Evolutionary conservation across 2,329 filamentous ascomycete species (phyloP).

Genomic region (Sordariomycetes sp.): DNA sequence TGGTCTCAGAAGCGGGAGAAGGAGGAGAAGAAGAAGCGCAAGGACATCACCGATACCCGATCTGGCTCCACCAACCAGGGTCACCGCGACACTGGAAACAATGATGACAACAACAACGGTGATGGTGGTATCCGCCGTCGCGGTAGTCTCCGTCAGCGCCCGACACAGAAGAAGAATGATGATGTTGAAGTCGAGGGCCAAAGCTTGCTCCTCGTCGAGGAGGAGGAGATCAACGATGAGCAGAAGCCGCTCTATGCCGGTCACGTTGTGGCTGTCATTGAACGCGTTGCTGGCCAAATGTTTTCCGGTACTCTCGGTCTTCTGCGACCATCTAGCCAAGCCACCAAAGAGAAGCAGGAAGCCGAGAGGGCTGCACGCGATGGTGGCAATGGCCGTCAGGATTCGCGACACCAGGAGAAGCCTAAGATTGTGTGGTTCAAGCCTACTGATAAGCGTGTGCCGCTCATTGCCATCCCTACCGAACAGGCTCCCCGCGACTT

Average conservation of each 20-base stretch:
- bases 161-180: constrained; percentile 99
- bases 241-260: constrained; percentile 96
- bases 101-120: constrained; percentile 51
- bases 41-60: constrained; percentile 92
- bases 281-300: constrained; percentile 96
- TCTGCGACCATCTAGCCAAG: constrained; percentile 91
- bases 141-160: constrained; percentile 90
- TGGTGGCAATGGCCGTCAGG: constrained; percentile 61
- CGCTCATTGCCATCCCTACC: constrained; percentile 93
- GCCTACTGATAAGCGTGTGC: constrained; percentile 97
- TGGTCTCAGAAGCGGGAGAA: constrained; percentile 99
- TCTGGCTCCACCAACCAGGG: constrained; percentile 66
- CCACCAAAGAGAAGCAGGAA: constrained; percentile 98
- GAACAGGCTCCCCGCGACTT: constrained; percentile 97
- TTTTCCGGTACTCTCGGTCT: constrained; percentile 94
- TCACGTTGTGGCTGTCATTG: constrained; percentile 93
- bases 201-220: constrained; percentile 90
- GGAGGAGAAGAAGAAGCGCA: constrained; percentile 99
- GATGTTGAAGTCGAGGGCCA: constrained; percentile 98
- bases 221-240: constrained; percentile 97
- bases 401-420: constrained; percentile 79
- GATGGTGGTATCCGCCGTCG: constrained; percentile 87
- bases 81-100: constrained; percentile 51
- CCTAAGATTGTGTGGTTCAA: constrained; percentile 99
- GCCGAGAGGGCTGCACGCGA: constrained; percentile 89